Base-by-base conservation (phyloP, 2,329 filamentous ascomycete genomes). In the Apiospora saccharicola region DNA sequence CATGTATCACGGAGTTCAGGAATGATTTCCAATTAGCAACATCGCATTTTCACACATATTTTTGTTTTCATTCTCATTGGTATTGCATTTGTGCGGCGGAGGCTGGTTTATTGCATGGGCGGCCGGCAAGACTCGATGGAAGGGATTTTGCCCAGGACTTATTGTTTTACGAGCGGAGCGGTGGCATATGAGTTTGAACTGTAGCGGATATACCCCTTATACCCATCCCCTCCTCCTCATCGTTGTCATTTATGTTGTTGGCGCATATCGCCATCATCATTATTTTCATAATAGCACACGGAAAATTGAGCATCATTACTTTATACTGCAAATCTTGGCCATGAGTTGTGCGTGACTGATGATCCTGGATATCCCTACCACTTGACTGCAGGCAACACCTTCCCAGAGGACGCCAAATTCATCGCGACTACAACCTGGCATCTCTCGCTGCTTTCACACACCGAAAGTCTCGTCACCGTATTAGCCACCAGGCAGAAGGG, bases 201-300 rank as follows among this genome's bases (percentile, higher is more conserved):
- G 26, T 49, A 57, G 68, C 68, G 68, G 49, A 70, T 57, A 70
- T 57, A 70, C 68, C 68, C 68, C 47, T 34, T 69, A 69, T 69
- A 69, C 67, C 67, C 67, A 41, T 41, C 19, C 8, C 37, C 22
- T 41, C 41, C 57, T 19, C 57, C 57, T 68, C 41, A 4, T 47
- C n/a, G 10, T 46, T 68, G 41, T 19, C 14, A 46, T 22, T 24
- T 2, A 1, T 37, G 8, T 67, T 44, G 10, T 67, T 26, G 24
- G 61, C 34, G 41, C 13, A 1, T 24, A 68, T 16, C 37, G 46
- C 26, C n/a, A 26, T 30, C 43, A 47, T 47, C 67, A 68, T 10
- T 14, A 12, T 68, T 47, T n/a, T 47, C 67, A 68, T 46, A 26
- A 46, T 68, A 44, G 67, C 67, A 68, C 30, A 68, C 57, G 30